phyloP scores from a whole-genome alignment of 2,329 filamentous ascomycete species.

The Scedosporium minutisporum region DNA sequence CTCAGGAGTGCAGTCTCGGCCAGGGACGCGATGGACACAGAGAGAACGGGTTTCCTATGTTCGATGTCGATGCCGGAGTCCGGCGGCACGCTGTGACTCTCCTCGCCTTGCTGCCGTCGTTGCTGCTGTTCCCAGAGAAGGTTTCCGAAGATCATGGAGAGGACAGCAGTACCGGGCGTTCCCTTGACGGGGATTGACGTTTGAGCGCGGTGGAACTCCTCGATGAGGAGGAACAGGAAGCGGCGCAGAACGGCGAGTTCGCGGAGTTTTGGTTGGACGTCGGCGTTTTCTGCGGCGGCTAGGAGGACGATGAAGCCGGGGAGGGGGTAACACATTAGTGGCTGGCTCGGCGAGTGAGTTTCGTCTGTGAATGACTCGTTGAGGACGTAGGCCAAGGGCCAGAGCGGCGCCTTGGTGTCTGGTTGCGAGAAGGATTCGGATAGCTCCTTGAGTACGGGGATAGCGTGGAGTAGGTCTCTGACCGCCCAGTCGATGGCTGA shows the following conservation, averaged over 20 bases:
- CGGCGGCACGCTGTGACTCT: not conserved
- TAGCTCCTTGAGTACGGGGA: not conserved
- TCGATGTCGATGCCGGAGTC: not conserved
- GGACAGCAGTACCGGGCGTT: not conserved
- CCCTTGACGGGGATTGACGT: not conserved
- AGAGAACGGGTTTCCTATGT: not conserved
- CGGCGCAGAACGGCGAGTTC: not conserved
- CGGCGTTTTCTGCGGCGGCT: not conserved
- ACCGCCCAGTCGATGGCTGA: conserved; percentile 1
- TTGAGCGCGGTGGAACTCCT: not conserved
- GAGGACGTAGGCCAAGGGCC: not conserved
- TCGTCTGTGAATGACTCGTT: not conserved
- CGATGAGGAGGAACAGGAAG: not conserved
- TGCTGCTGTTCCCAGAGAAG: not conserved
- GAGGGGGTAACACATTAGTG: not conserved
- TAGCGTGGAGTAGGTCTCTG: not conserved
- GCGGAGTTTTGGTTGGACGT: not conserved
- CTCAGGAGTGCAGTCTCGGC: not conserved
- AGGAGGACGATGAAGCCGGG: not conserved
- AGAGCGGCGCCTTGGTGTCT: not conserved
- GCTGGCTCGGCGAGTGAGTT: not conserved
- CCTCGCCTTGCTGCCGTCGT: not conserved
- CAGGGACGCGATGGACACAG: not conserved
- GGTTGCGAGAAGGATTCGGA: not conserved
- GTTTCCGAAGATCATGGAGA: not conserved